Base-by-base conservation (phyloP, 495 filamentous ascomycete species). In the Pseudoneurospora amorphoporcata region DNA sequence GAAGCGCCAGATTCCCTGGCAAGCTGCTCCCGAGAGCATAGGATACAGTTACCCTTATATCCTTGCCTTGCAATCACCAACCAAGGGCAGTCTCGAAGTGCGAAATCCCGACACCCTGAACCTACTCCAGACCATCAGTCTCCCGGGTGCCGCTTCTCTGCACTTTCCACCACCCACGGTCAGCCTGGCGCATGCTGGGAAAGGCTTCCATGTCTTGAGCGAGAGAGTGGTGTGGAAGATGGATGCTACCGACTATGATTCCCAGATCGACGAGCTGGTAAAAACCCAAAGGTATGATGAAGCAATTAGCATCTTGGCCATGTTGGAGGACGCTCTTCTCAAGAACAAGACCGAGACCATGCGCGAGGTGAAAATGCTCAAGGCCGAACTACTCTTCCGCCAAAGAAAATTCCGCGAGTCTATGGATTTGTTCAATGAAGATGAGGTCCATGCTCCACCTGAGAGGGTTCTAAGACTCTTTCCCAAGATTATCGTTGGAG, bases 11-110 rank as follows among this genome's bases (percentile, higher is more conserved):
- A 89, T 98, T 38, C 94, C 93, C 10, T 99, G 95, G 95, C 87
- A 90, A 39, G 85, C 89, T 69, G 94, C 94, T 1, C 96, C 95
- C 2, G 94, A 97, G 73, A 88, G 90, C 65, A 88, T 99, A 70
- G 96, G 94, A 47, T 98, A 97, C 77, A 96, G 93, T 53, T 98
- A 99, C 77, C 95, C 95, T 1, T 99, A 98, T 77, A 86, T 99
- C 47, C 83, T 99, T 43, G 92, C 94, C 3, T 85, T 99, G 4
- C 95, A 97, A 77, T 84, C 91, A 37, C 88, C 93, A 3, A 86
- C 91, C 3, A 96, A 95, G 80, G 96, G 97, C 3, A 88, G 89
- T 9, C 81, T 99, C 37, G 96, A 98, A 77, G 90, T 98, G 6
- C 87, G 95, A 17, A 99, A 98, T 76, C 96, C 95, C 0, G 92